A percentile compares a stretch with the other conserved stretches of the same genome.
Conservation (phyloP, 2,329 filamentous ascomycete genomes). For the Ilyonectria sp. region DNA sequence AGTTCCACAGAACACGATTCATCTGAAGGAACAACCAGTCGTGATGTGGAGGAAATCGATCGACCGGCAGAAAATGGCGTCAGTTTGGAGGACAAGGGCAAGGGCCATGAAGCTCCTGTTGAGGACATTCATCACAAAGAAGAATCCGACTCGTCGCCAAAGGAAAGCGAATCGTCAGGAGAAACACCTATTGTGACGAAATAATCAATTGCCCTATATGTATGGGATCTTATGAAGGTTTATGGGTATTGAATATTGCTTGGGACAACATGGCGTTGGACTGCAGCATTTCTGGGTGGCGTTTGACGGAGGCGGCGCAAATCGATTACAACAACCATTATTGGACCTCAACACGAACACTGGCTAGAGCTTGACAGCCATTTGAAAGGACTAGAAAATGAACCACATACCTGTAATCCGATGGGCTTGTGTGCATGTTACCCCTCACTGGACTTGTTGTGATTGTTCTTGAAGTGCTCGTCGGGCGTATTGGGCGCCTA, state of each 20-base stretch:
- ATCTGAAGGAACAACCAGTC: neutral
- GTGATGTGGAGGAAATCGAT: neutral
- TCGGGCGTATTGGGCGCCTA: neutral
- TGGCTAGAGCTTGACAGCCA: neutral
- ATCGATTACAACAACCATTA: neutral
- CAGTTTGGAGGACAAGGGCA: neutral
- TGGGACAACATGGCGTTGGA: conserved; percentile 21
- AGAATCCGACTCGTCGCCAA: neutral
- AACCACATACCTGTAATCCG: conserved; percentile 1
- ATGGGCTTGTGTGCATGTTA: conserved; percentile 1
- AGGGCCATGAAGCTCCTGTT: neutral
- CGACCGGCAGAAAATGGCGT: neutral
- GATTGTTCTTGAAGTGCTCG: neutral
- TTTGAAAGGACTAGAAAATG: conserved; percentile 3
- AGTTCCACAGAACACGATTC: neutral
- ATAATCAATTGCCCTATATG: neutral
- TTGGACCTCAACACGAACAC: neutral
- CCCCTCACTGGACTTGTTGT: neutral
- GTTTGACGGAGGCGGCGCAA: conserved; percentile 3
- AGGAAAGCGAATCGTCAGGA: conserved; percentile 7
- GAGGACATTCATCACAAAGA: neutral
- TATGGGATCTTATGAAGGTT: conserved; percentile 10
- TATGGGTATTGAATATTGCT: conserved; percentile 8
- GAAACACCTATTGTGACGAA: neutral
- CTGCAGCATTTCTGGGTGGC: conserved; percentile 11